Evolutionary conservation across 2,329 filamentous ascomycete genomes (phyloP), one percentile per base, ranked within the genome.

Genomic region (Botryotinia convoluta): DNA sequence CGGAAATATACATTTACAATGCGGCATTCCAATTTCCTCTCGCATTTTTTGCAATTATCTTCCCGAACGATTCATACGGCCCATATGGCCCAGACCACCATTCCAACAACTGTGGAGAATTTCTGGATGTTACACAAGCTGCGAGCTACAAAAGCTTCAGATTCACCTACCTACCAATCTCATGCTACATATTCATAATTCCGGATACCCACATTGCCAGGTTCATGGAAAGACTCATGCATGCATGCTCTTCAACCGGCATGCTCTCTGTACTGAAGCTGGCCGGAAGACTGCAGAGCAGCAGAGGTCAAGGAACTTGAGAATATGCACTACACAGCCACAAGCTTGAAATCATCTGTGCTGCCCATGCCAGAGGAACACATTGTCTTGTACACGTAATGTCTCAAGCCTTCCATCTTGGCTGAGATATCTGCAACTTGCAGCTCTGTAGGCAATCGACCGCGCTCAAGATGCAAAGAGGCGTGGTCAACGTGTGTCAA

Each of bases 251-350:
- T 7, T 6, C 20, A 51, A 26, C 12, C 48, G 48, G 26, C 5
- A 51, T 0, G 0, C 14, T 0, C 10, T 51, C 12, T n/a, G 5
- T n/a, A 7, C 26, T n/a, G 48, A n/a, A 54, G 26, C 48, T 2
- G 48, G 2, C 16, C 48, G 48, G 48, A 5, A 54, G 5, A n/a
- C 26, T n/a, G 12, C 26, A 54, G 48, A 54, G 12, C 26, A 16
- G 12, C 26, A 54, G 48, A 54, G 12, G 12, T n/a, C 26, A 54
- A 51, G 48, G 0, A n/a, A n/a, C 18, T 45, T 45, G 18, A 8
- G 44, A 45, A 45, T 20, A 45, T 45, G 7, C 44, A 45, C 12
- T n/a, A 54, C 26, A n/a, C 26, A n/a, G 10, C 12, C 26, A 7
- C 5, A 54, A n/a, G 26, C 2, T 51, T 7, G 5, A 16, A 54